Conservation (phyloP, 257 asterid genomes). For the Nyctanthes arbortristis region DNA sequence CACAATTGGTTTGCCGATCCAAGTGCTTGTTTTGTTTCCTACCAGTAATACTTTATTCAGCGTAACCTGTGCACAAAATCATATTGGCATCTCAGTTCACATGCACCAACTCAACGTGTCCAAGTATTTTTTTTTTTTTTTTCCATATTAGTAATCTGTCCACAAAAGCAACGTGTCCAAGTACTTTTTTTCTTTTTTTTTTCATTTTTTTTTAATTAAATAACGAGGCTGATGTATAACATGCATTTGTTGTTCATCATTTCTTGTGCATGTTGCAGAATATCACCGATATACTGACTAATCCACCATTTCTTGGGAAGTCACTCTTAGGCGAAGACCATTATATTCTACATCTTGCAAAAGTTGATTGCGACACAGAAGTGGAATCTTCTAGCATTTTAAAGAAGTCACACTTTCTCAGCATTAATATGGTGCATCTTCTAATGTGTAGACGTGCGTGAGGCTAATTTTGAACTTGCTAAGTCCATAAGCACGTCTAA, state of each 20-base stretch:
- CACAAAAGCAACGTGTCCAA: too few relatives aligned
- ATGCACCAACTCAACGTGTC: neutral
- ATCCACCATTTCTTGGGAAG: neutral
- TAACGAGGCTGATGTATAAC: too few relatives aligned
- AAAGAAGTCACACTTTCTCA: neutral
- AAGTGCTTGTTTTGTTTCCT: conserved; percentile 48
- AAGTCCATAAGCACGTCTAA: neutral
- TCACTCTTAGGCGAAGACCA: neutral
- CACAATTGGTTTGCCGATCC: conserved; percentile 81
- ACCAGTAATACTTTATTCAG: conserved; percentile 49
- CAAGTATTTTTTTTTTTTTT: neutral
- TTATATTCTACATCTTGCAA: neutral
- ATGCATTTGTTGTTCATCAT: too few relatives aligned
- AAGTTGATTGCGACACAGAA: neutral
- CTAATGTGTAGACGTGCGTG: neutral
- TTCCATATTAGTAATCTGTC: too few relatives aligned
- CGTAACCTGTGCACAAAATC: conserved; percentile 34
- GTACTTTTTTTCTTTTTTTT: too few relatives aligned
- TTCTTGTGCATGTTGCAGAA: neutral
- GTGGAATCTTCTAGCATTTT: neutral
- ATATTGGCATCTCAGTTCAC: neutral
- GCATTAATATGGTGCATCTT: too few relatives aligned
- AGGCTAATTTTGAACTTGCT: neutral
- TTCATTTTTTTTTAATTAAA: too few relatives aligned
- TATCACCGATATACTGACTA: neutral